Evolutionary conservation across 106 monocot genomes (phyloP).

Genomic region (Vanilla planifolia): DNA sequence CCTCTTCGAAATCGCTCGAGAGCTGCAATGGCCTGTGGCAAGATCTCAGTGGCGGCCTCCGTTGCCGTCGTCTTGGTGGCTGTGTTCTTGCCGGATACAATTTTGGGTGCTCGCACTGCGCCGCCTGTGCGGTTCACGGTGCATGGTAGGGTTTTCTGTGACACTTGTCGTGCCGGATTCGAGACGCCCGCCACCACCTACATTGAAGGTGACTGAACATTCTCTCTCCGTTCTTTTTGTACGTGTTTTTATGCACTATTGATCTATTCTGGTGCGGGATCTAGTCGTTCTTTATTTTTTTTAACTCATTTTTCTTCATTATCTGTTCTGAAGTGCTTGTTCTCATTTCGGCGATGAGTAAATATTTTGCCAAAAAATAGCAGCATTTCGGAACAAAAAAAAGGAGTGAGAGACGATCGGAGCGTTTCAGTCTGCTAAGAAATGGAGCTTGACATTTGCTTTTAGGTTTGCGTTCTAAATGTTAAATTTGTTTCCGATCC

Average conservation of each 20-base stretch:
- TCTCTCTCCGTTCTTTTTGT: neutral
- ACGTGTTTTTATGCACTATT: neutral
- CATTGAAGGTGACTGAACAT: slow-evolving; percentile 34
- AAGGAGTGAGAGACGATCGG: neutral
- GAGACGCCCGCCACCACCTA: slow-evolving; percentile 86
- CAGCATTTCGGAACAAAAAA: too few relatives aligned
- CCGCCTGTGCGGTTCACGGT: slow-evolving; percentile 32
- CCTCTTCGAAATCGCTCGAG: neutral
- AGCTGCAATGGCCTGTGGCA: slow-evolving; percentile 12
- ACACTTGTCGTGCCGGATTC: slow-evolving; percentile 71
- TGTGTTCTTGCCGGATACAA: slow-evolving; percentile 12
- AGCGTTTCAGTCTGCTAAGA: neutral
- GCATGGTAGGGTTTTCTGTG: slow-evolving; percentile 77
- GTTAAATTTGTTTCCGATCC: too few relatives aligned
- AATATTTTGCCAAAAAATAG: too few relatives aligned
- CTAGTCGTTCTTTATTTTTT: neutral
- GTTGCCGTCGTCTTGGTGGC: slow-evolving; percentile 6
- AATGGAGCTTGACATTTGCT: too few relatives aligned
- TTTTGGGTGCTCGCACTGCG: slow-evolving; percentile 15
- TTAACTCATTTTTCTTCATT: neutral
- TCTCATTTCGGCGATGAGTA: too few relatives aligned
- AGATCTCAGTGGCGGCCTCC: slow-evolving; percentile 1
- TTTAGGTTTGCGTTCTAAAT: too few relatives aligned
- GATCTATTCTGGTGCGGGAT: too few relatives aligned
- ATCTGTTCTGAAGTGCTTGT: neutral